Percentiles rank a stretch among this genome's conserved stretches.
Evolutionary conservation across 345 rosid genomes (phyloP).

Genomic region (Excoecaria agallocha): DNA sequence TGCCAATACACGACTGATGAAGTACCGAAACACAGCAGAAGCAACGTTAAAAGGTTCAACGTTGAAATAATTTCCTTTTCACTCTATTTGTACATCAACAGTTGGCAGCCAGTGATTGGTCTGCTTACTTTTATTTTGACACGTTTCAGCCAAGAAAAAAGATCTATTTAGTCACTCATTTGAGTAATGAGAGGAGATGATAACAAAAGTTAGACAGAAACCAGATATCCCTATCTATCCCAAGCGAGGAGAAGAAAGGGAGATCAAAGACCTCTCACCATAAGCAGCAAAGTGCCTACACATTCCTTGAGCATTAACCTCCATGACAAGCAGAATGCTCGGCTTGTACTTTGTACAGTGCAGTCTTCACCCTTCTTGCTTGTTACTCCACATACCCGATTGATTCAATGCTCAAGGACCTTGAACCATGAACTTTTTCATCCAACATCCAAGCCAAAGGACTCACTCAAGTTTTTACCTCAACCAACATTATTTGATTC

Average conservation of each 20-base stretch:
- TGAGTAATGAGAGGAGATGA: background rate
- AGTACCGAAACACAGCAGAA: background rate
- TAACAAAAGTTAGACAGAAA: slow-evolving; percentile 17
- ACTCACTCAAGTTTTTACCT: slow-evolving; percentile 13
- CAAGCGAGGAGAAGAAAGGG: slow-evolving; percentile 24
- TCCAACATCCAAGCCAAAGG: slow-evolving; percentile 8
- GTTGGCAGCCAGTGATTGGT: too few relatives aligned
- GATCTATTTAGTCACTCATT: background rate
- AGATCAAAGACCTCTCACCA: slow-evolving; percentile 41
- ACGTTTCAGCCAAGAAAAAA: background rate
- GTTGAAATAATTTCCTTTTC: too few relatives aligned
- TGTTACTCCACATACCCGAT: slow-evolving; percentile 16
- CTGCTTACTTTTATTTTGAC: too few relatives aligned
- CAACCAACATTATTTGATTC: background rate
- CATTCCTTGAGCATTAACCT: slow-evolving; percentile 28
- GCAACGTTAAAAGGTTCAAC: background rate
- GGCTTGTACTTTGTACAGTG: slow-evolving; percentile 20
- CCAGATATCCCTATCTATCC: slow-evolving; percentile 23
- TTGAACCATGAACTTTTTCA: slow-evolving; percentile 13
- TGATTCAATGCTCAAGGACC: slow-evolving; percentile 22
- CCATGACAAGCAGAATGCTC: slow-evolving; percentile 31
- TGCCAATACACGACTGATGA: background rate
- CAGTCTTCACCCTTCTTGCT: slow-evolving; percentile 23
- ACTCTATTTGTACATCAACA: too few relatives aligned
- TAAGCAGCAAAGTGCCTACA: slow-evolving; percentile 28